Evolutionary conservation across 2,329 filamentous ascomycete species (phyloP), one percentile per base, ranked within the genome.

Genomic region (Escovopsis sp.): DNA sequence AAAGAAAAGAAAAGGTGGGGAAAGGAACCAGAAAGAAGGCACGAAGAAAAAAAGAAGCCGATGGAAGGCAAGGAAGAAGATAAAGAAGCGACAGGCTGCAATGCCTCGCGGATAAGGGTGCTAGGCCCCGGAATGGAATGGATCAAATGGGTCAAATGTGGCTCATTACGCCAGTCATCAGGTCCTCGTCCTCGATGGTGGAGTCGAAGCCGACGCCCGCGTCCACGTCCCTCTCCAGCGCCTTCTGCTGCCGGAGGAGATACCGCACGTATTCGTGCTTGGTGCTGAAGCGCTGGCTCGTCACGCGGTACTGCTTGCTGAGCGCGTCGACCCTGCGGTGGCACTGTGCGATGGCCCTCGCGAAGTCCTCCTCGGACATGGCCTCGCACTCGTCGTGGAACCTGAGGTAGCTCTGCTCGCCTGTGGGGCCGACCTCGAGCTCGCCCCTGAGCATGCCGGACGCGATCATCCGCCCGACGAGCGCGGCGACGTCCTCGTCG

Each of bases 131-230:
- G 15, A 15, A 15, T 30, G 28, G 28, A 30, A 30, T 30, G 28
- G 37, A 11, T 28, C 37, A 38, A 12, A n/a, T 45, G 12, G 42
- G 10, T 30, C 28, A 30, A 6, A 30, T 43, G 39, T 50, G 48
- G 28, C 51, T 48, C 42, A 57, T 35, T 15, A 64, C 55, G 15
- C 66, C 72, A 11, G 65, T 68, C 74, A 78, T 78, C 23, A 78
- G 55, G 48, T 78, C 74, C 54, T 78, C 74, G n/a, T 78, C 73
- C 43, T 76, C 72, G 33, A 75, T 60, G 40, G 67, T 60, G 11
- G 60, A 55, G 26, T 72, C 65, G 45, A 72, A 73, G 35, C 59
- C 61, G 26, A 62, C 44, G 3, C 56, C 52, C 3, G 55, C 52
- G 40, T 59, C 55, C 3, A 54, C 54, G 0, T 69, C 66, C 50